phyloP scores from a whole-genome alignment of 2,329 filamentous ascomycete species.

The Alternaria rosae region DNA sequence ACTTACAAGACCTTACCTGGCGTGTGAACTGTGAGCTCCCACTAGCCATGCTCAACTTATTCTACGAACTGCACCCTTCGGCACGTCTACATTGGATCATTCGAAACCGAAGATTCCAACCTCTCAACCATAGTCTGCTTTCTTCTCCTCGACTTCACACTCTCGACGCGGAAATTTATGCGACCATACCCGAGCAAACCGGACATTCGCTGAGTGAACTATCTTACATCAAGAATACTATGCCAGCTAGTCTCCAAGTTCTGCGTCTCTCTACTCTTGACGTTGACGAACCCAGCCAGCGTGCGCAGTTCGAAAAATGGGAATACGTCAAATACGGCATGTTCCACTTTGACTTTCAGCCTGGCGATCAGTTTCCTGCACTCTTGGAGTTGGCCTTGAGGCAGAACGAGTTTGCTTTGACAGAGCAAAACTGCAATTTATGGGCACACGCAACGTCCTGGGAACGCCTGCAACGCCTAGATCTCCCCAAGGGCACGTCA shows the following conservation, averaged over 20 bases:
- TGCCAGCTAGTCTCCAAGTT: not conserved
- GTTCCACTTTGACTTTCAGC: not conserved
- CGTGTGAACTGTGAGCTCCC: not conserved
- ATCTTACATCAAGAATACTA: not conserved
- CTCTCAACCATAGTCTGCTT: not conserved
- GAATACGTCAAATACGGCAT: not conserved
- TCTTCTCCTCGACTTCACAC: not conserved
- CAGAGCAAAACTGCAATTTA: not conserved
- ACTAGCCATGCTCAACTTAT: not conserved
- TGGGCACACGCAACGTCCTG: not conserved
- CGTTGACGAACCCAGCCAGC: not conserved
- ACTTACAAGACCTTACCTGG: not conserved
- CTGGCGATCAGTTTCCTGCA: not conserved
- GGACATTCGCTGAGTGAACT: not conserved
- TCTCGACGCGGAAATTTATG: not conserved
- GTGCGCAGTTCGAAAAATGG: too few species aligned
- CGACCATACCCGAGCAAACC: not conserved
- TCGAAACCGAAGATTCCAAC: not conserved
- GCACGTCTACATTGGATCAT: not conserved
- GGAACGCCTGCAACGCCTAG: not conserved
- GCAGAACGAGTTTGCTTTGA: not conserved
- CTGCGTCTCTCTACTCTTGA: not conserved
- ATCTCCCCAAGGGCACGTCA: not conserved
- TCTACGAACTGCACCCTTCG: not conserved
- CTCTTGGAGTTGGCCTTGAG: not conserved